Evolutionary conservation across 768 basidiomycete species (phyloP).

Genomic region (Infundibulicybe gibba): DNA sequence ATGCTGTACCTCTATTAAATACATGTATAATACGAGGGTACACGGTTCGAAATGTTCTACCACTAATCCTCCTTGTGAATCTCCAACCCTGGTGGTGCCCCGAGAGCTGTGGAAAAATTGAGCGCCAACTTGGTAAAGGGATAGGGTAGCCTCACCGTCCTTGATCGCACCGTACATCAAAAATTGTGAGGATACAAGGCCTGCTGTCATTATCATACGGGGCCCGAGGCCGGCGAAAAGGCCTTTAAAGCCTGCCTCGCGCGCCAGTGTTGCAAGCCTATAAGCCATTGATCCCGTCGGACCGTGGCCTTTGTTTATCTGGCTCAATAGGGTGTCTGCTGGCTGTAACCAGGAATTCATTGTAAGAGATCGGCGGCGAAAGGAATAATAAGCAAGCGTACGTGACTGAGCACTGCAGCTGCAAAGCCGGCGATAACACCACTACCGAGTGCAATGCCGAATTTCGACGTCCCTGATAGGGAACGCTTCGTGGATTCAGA

Average conservation of each 20-base stretch:
- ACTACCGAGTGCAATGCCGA: constrained; percentile 64
- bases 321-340: constrained; percentile 76
- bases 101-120: constrained; percentile 32
- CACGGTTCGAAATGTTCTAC: too few relatives aligned
- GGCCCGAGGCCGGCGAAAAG: constrained; percentile 79
- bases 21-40: too few relatives aligned
- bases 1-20: too few relatives aligned
- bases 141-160: constrained; percentile 36
- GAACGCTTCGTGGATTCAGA: constrained; percentile 58
- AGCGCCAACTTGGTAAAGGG: not conserved
- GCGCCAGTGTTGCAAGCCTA: constrained; percentile 58
- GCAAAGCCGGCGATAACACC: constrained; percentile 75
- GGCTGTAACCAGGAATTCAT: constrained; percentile 45
- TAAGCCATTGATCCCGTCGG: constrained; percentile 70
- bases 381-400: constrained; percentile 20
- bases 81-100: constrained; percentile 68
- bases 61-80: constrained; percentile 60
- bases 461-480: constrained; percentile 44
- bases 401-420: constrained; percentile 79
- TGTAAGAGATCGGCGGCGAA: not conserved
- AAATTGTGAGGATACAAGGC: constrained; percentile 78
- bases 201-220: constrained; percentile 85
- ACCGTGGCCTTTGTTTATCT: constrained; percentile 87
- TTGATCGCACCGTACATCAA: constrained; percentile 76
- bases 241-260: constrained; percentile 68